A percentile compares a stretch with the other conserved stretches of the same genome.
phyloP scores from a whole-genome alignment of 768 basidiomycete species.

The Strobilomyces echinocephalus region DNA sequence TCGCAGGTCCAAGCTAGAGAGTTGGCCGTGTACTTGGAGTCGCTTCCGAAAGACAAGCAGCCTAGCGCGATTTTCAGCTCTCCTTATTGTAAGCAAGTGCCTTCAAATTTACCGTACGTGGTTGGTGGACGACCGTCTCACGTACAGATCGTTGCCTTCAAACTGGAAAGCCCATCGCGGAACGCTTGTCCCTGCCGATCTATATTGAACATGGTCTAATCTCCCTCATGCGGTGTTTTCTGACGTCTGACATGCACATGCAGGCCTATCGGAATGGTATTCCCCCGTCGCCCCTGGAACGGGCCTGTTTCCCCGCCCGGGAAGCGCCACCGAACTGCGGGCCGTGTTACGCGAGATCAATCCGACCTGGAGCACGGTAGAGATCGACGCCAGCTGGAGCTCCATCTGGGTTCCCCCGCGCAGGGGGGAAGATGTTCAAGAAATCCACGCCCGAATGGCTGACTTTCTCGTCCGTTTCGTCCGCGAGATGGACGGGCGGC shows the following conservation, averaged over 20 bases:
- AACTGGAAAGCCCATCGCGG: constrained; percentile 62
- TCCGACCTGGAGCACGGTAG: constrained; percentile 53
- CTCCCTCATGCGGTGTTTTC: constrained; percentile 5
- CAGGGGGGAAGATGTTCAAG: constrained; percentile 63
- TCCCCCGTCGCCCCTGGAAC: constrained; percentile 62
- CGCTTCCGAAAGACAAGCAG: constrained; percentile 57
- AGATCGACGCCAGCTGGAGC: constrained; percentile 60
- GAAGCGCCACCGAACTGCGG: constrained; percentile 48
- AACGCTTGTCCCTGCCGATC: constrained; percentile 60
- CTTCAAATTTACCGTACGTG: not conserved
- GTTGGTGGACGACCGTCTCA: not conserved
- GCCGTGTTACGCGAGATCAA: constrained; percentile 56
- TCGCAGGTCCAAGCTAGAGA: constrained; percentile 67
- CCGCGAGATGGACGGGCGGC: constrained; percentile 44
- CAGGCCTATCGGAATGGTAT: constrained; percentile 77
- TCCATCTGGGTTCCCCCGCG: constrained; percentile 68
- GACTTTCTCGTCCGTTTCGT: constrained; percentile 50
- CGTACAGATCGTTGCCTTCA: constrained; percentile 79
- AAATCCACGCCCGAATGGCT: constrained; percentile 56
- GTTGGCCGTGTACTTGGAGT: constrained; percentile 57
- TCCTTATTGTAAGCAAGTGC: constrained; percentile 59
- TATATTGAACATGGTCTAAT: constrained; percentile 70
- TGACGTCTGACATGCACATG: not conserved
- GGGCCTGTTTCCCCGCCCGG: constrained; percentile 74
- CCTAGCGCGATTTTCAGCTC: constrained; percentile 83